A percentile compares a stretch with the other conserved stretches of the same genome.
These are phyloP conservation scores for Schwanniomyces etchellsii DNA, from an alignment of 1,139 yeast species.

Conservation along the genomic window DNA sequence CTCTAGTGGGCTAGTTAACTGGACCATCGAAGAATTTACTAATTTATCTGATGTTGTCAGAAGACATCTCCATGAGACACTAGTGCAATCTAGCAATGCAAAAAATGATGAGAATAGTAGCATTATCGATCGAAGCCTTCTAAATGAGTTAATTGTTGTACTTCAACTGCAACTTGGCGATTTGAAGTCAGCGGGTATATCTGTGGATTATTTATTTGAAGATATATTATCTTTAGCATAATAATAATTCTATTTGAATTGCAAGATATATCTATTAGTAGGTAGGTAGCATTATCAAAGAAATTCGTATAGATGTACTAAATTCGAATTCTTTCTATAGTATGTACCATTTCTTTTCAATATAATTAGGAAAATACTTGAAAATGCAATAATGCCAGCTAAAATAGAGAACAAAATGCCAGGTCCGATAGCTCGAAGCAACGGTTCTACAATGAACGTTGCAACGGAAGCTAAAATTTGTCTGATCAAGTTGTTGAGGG, in stretches of 20 bases:
- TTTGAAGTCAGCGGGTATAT: constrained; percentile 63
- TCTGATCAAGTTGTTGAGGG: constrained; percentile 70
- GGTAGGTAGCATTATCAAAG: constrained; percentile 13
- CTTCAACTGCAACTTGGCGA: constrained; percentile 57
- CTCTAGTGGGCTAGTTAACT: constrained; percentile 43
- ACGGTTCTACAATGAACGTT: constrained; percentile 70
- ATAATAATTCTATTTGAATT: background rate
- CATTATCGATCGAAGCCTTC: constrained; percentile 26
- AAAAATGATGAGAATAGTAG: constrained; percentile 15
- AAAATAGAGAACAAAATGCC: constrained; percentile 69
- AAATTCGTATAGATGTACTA: constrained; percentile 50
- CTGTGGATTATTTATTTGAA: constrained; percentile 60
- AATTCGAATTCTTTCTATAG: constrained; percentile 63
- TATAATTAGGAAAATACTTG: constrained; percentile 38
- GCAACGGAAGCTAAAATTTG: constrained; percentile 72
- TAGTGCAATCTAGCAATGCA: constrained; percentile 25
- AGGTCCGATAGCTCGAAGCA: constrained; percentile 54
- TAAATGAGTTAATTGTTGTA: constrained; percentile 44
- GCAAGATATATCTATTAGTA: too few species aligned
- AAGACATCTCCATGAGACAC: constrained; percentile 64
- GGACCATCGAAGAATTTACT: constrained; percentile 69
- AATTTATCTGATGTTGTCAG: constrained; percentile 55
- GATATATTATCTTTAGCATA: constrained; percentile 13
- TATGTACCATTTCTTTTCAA: constrained; percentile 55
- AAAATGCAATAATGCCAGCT: constrained; percentile 48